Conservation (phyloP, 768 basidiomycete genomes). For the Russula olivacea region DNA sequence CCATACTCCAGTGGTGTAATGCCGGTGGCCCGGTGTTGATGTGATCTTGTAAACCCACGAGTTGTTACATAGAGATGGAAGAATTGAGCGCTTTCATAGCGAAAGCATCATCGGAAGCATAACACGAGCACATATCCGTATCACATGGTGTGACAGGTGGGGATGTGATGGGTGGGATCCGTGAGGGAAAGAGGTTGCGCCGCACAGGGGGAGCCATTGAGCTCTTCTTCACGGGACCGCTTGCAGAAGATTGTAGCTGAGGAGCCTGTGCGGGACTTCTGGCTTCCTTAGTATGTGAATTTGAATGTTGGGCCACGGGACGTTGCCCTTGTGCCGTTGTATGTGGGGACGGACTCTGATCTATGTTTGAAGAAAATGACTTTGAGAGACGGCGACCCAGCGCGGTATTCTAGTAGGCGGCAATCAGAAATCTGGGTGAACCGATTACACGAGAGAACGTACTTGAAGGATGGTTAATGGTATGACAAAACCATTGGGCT, state of each 20-base stretch:
- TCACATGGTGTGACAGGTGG: too few relatives aligned
- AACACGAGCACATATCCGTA: too few relatives aligned
- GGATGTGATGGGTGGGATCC: too few relatives aligned
- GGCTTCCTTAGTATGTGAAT: constrained; percentile 13
- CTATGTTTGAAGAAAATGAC: constrained; percentile 25
- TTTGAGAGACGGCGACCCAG: constrained; percentile 62
- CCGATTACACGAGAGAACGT: constrained; percentile 19
- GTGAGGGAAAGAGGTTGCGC: too few relatives aligned
- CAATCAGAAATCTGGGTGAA: constrained; percentile 15
- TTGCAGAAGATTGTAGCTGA: constrained; percentile 16
- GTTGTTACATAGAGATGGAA: too few relatives aligned
- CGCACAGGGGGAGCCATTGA: constrained; percentile 15
- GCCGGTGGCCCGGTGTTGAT: too few relatives aligned
- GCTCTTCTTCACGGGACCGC: constrained; percentile 9
- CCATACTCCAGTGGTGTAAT: too few relatives aligned
- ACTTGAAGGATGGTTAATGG: constrained; percentile 86
- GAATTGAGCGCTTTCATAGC: too few relatives aligned
- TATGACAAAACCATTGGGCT: constrained; percentile 86
- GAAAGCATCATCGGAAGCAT: too few relatives aligned
- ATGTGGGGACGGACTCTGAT: constrained; percentile 21
- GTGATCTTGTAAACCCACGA: too few relatives aligned
- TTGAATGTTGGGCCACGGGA: constrained; percentile 5
- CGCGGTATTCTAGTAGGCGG: constrained; percentile 53
- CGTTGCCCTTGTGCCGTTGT: constrained; percentile 3
- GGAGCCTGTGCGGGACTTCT: not conserved